Percentiles rank a stretch among this genome's conserved stretches.
Evolutionary conservation across 371 early-diverging fungal genomes (phyloP).

Genomic region (Circinella umbellata): DNA sequence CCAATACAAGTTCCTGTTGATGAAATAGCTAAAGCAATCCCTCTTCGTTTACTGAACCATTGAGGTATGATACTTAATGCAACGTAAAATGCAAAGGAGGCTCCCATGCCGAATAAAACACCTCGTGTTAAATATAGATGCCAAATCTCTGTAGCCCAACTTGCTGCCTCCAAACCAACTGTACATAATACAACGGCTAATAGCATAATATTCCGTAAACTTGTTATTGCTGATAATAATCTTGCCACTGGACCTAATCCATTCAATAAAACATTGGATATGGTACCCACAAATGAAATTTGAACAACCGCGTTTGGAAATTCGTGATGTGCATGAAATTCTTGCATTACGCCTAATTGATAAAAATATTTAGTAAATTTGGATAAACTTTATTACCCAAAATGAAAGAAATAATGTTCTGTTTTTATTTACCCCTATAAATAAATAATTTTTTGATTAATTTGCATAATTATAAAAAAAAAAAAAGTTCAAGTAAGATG

Average conservation of each 20-base stretch:
- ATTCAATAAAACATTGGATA: slow-evolving; percentile 24
- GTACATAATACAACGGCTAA: slow-evolving; percentile 14
- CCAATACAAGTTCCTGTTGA: slow-evolving; percentile 76
- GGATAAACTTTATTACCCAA: neutral
- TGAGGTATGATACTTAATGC: slow-evolving; percentile 59
- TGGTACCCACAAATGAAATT: slow-evolving; percentile 26
- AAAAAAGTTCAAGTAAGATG: neutral
- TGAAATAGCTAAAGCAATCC: slow-evolving; percentile 73
- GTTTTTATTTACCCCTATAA: neutral
- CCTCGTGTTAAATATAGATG: slow-evolving; percentile 69
- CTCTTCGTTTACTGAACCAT: slow-evolving; percentile 69
- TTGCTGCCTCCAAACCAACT: slow-evolving; percentile 30
- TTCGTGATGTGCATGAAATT: slow-evolving; percentile 24
- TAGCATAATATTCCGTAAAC: slow-evolving; percentile 1
- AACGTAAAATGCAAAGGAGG: slow-evolving; percentile 45
- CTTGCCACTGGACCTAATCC: slow-evolving; percentile 20
- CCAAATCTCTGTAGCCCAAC: slow-evolving; percentile 47
- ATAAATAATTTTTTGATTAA: neutral
- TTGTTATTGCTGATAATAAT: slow-evolving; percentile 13
- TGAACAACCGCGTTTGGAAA: slow-evolving; percentile 21
- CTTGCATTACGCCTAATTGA: slow-evolving; percentile 25
- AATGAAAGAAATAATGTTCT: neutral
- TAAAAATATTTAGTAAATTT: no score
- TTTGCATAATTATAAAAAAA: neutral
- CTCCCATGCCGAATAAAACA: slow-evolving; percentile 62